Base-by-base conservation (phyloP, 495 filamentous ascomycete species). In the Penicillium egyptiacum region DNA sequence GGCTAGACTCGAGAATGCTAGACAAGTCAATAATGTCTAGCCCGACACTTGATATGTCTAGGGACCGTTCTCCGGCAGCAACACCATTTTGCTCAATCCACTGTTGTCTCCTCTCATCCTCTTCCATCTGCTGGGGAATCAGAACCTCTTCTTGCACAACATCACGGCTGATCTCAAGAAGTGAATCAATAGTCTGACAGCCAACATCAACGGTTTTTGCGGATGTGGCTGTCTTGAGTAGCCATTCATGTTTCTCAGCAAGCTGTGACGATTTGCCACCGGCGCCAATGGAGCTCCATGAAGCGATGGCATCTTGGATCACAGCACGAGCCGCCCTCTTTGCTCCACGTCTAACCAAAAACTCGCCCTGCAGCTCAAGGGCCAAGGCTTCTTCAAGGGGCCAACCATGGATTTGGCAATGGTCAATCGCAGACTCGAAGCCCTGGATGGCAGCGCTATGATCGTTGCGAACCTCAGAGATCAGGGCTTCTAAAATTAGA, bases 21-120 rank as follows among this genome's bases (percentile, higher is more conserved):
- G 89, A 86, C 51, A 96, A 69, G 68, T 96, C 92, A 51, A 96
- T 89, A 72, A 95, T 92, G 70, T 96, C 91, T 28, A 76, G 64
- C 17, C 75, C 76, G 45, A 78, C 74, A 25, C 76, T 73, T 31
- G 75, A 76, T 31, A 77, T 79, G 54, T 75, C 76, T 54, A 74
- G 59, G 6, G 74, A 73, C 10, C 65, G 69, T 42, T 74, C 70
- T 8, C 70, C 72, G 0, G 68, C 28, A 19, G 65, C 64, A 20
- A 69, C 63, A 2, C 68, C 70, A 60, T 88, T 87, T 50, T 89
- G 83, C 67, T 90, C 83, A 41, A 95, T 84, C 89, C 89, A 92
- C 41, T 82, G 81, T 53, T 86, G 87, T 71, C 91, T 77, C 37
- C 71, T 65, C 31, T 84, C 80, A 10, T 85, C 79, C 54, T 82